phyloP scores from a whole-genome alignment of 345 rosid genomes.

The Gossypium thurberi region DNA sequence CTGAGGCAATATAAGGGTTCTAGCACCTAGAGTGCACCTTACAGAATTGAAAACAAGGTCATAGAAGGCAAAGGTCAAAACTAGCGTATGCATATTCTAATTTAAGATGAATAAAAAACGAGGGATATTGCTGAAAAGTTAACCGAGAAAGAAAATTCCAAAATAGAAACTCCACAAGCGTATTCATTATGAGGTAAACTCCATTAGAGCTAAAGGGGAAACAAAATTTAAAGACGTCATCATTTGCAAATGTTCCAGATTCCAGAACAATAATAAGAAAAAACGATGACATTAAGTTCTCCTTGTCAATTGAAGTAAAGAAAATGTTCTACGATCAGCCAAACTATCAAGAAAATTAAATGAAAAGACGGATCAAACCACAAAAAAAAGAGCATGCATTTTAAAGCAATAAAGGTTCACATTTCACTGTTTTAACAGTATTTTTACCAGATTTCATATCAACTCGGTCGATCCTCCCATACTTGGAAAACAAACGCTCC shows the following conservation, averaged over 20 bases:
- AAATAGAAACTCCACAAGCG: background rate
- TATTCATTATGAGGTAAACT: background rate
- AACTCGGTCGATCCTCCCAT: slow-evolving; percentile 72
- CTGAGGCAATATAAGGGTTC: too few relatives aligned
- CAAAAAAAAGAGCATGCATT: background rate
- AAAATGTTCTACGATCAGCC: background rate
- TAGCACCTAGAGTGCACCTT: too few relatives aligned
- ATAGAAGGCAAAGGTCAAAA: too few relatives aligned
- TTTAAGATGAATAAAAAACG: too few relatives aligned
- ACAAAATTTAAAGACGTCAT: background rate
- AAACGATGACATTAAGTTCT: background rate
- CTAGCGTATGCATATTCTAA: background rate
- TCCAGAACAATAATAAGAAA: background rate
- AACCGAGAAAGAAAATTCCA: background rate
- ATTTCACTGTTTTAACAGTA: background rate
- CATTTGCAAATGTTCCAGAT: background rate
- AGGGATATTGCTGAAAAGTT: too few relatives aligned
- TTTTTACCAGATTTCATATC: slow-evolving; percentile 90
- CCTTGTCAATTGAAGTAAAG: background rate
- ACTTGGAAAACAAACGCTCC: slow-evolving; percentile 65
- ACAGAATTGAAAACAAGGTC: too few relatives aligned
- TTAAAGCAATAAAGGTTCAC: background rate
- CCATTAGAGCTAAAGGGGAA: too few relatives aligned
- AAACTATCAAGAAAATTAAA: background rate
- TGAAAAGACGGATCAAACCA: background rate